Evolutionary conservation across 441 rosid genomes (phyloP), one percentile per base, ranked within the genome.

Genomic region (Pelargonium myrrhifolium): DNA sequence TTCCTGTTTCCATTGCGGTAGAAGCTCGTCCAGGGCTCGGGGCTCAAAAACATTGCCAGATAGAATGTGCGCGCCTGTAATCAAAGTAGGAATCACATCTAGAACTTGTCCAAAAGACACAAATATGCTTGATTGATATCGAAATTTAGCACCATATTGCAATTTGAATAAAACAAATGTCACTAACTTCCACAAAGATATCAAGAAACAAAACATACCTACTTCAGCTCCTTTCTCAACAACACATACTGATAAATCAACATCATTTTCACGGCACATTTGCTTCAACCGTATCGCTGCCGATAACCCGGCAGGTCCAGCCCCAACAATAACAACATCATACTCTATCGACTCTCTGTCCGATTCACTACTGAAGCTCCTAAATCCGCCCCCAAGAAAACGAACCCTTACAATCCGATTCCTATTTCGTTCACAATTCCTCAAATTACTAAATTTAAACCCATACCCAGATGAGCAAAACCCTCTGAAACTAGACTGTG

Each of bases 221-320:
- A 93, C 86, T 90, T 90, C 92, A 31, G 97, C 87, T 67, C 92
- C 98, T 86, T 93, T 93, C 80, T 93, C 99, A 68, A 93, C 97
- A 20, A 93, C 88, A 74, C 97, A 93, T 12, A 93, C 95, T 0
- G 99, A 90, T n/a, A 93, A 79, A 83, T 87, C 95, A 66, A 61
- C 71, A 67, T 88, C 86, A 78, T 85, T 86, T 76, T 89, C 90
- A 31, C 59, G 80, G 73, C 87, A 93, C 64, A 93, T 62, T 15
- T 90, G 99, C 77, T 90, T 93, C 80, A 93, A 83, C 74, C 93
- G 82, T 76, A 90, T 88, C 10, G 90, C 97, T 22, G 99, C 93
- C 0, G 99, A 88, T 69, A 93, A 71, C 21, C 98, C 98, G 14
- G 98, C 98, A 12, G 98, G 98, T 64, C 98, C 98, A 71, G 96